Evolutionary conservation across 2,329 filamentous ascomycete genomes (phyloP).

Genomic region (Sporothrix humicola): DNA sequence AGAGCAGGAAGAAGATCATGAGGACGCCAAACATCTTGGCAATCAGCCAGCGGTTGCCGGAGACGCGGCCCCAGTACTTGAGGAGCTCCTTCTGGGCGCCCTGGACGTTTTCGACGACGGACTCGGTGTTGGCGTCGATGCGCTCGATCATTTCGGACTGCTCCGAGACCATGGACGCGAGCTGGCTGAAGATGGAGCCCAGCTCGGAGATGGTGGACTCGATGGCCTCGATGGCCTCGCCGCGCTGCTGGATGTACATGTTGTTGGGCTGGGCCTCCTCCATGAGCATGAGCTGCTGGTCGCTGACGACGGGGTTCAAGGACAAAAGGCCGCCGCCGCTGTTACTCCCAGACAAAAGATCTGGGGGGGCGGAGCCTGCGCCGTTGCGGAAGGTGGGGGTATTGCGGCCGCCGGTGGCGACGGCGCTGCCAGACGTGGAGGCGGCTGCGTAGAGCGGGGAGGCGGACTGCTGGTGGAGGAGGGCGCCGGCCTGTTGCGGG

Average conservation of each 20-base stretch:
- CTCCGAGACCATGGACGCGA: slow-evolving; percentile 96
- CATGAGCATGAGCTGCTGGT: slow-evolving; percentile 90
- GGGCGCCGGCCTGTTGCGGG: slow-evolving; percentile 3
- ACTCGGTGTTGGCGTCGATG: slow-evolving; percentile 67
- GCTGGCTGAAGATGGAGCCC: slow-evolving; percentile 62
- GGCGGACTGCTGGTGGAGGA: slow-evolving; percentile 61
- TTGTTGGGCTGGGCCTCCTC: slow-evolving; percentile 88
- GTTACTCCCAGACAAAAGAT: slow-evolving; percentile 44
- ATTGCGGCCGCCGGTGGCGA: slow-evolving; percentile 53
- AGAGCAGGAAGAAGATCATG: slow-evolving; percentile 89
- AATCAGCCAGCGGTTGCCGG: slow-evolving; percentile 93
- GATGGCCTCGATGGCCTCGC: slow-evolving; percentile 95
- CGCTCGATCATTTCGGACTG: slow-evolving; percentile 87
- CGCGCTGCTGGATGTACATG: slow-evolving; percentile 88
- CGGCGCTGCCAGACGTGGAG: slow-evolving; percentile 62
- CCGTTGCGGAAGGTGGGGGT: slow-evolving; percentile 36
- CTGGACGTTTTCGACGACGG: slow-evolving; percentile 97
- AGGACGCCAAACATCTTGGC: slow-evolving; percentile 87
- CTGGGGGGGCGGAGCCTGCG: slow-evolving; percentile 31
- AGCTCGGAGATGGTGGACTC: slow-evolving; percentile 94
- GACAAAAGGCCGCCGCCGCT: slow-evolving; percentile 74
- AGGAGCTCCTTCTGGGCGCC: slow-evolving; percentile 92
- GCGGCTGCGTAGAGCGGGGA: slow-evolving; percentile 88
- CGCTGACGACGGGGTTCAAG: slow-evolving; percentile 76
- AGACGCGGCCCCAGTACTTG: slow-evolving; percentile 95